Evolutionary conservation across 257 asterid species (phyloP).

Genomic region (Solanum etuberosum): DNA sequence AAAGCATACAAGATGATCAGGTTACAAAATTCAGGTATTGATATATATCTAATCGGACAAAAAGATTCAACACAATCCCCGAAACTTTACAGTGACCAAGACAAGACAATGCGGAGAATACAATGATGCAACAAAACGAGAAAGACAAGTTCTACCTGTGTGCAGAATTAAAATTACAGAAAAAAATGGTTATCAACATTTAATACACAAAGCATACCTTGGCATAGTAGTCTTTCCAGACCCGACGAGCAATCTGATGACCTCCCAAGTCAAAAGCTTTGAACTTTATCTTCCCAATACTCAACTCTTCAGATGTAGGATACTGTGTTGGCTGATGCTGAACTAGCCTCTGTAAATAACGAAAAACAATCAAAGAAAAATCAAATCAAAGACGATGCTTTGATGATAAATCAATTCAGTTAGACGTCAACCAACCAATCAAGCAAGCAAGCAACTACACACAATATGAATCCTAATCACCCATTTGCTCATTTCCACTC

Average conservation of each 20-base stretch:
- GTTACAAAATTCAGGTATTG: neutral
- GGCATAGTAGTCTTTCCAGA: slow-evolving; percentile 6
- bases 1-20: neutral
- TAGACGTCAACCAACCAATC: neutral
- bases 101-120: neutral
- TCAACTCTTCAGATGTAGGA: slow-evolving; percentile 8
- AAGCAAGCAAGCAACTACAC: neutral
- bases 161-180: neutral
- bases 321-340: slow-evolving; percentile 15
- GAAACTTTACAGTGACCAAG: neutral
- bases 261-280: slow-evolving; percentile 5
- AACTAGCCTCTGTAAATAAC: slow-evolving; percentile 2
- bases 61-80: neutral
- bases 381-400: neutral
- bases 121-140: neutral
- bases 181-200: neutral
- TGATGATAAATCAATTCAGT: neutral
- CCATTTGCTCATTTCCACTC: neutral
- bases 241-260: slow-evolving; percentile 5
- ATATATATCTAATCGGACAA: neutral
- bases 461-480: neutral
- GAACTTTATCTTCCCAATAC: slow-evolving; percentile 6
- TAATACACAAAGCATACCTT: neutral
- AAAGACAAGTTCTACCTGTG: neutral
- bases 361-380: neutral